Percentiles rank a stretch among this genome's conserved stretches.
Conservation (phyloP, 1,139 yeast species). For the Lodderomyces metapsilosis region DNA sequence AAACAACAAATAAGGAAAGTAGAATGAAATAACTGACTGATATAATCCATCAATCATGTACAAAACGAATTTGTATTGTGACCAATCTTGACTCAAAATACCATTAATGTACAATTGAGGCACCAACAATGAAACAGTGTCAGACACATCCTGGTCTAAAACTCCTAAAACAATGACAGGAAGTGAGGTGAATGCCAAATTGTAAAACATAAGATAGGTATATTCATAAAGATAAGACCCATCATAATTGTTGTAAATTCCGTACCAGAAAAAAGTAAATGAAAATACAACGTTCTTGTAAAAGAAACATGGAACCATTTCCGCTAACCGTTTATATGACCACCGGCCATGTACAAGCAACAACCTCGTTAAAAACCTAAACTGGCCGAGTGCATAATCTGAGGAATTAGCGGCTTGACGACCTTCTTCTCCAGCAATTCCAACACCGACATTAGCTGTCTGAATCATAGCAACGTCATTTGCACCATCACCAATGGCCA, state of each 20-base stretch:
- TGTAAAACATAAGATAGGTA: conserved; percentile 62
- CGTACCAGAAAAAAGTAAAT: conserved; percentile 61
- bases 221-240: conserved; percentile 63
- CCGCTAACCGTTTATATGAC: conserved; percentile 62
- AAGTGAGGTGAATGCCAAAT: conserved; percentile 62
- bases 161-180: conserved; percentile 60
- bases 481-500: conserved; percentile 69
- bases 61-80: conserved; percentile 50
- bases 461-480: conserved; percentile 71
- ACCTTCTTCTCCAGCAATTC: conserved; percentile 71
- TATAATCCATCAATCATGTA: conserved; percentile 61
- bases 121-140: conserved; percentile 52
- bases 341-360: conserved; percentile 63
- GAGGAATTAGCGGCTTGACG: conserved; percentile 68
- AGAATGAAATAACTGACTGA: conserved; percentile 56
- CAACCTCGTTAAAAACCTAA: conserved; percentile 53
- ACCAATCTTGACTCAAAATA: conserved; percentile 53
- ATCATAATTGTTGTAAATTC: conserved; percentile 56
- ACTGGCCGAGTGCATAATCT: conserved; percentile 66
- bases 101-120: conserved; percentile 62
- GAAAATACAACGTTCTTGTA: conserved; percentile 63
- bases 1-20: conserved; percentile 53
- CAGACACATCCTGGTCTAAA: conserved; percentile 62
- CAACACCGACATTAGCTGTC: conserved; percentile 64
- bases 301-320: conserved; percentile 65